Evolutionary conservation across 768 basidiomycete species (phyloP).

Genomic region (Tulasnella sp.): DNA sequence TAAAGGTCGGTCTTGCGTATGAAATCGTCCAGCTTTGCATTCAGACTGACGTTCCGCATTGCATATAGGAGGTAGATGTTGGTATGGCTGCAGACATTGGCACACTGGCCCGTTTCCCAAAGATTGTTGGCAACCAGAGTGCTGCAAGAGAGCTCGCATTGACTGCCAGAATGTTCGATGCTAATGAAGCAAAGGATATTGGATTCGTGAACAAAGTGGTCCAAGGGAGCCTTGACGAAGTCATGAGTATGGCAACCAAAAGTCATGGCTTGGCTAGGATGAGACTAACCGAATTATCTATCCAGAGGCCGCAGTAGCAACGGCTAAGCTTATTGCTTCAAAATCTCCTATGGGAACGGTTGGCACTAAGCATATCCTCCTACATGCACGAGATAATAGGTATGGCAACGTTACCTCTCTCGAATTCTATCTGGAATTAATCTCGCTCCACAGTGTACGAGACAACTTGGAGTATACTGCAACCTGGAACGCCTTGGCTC

Average conservation of each 20-base stretch:
- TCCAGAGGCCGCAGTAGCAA: constrained; percentile 41
- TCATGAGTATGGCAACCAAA: constrained; percentile 30
- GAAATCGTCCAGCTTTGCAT: not conserved
- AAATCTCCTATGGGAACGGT: constrained; percentile 73
- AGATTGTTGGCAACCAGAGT: constrained; percentile 61
- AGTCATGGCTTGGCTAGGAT: not conserved
- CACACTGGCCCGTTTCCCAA: constrained; percentile 67
- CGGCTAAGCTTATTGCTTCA: constrained; percentile 49
- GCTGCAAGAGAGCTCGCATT: constrained; percentile 63
- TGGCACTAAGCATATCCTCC: constrained; percentile 64
- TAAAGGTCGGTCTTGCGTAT: constrained; percentile 43
- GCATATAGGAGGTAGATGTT: constrained; percentile 66
- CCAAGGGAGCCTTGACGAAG: constrained; percentile 49
- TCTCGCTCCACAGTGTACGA: constrained; percentile 24
- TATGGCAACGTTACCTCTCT: constrained; percentile 26
- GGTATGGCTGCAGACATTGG: constrained; percentile 84
- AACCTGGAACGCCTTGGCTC: constrained; percentile 41
- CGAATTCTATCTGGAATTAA: not conserved
- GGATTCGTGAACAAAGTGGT: constrained; percentile 69
- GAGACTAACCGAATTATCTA: not conserved
- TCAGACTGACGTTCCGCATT: not conserved
- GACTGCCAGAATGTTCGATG: constrained; percentile 56
- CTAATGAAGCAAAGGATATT: constrained; percentile 49
- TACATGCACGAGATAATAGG: constrained; percentile 71
- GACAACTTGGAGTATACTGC: constrained; percentile 47